Conservation (phyloP, 768 basidiomycete genomes). For the Xerocomus spinulosus region DNA sequence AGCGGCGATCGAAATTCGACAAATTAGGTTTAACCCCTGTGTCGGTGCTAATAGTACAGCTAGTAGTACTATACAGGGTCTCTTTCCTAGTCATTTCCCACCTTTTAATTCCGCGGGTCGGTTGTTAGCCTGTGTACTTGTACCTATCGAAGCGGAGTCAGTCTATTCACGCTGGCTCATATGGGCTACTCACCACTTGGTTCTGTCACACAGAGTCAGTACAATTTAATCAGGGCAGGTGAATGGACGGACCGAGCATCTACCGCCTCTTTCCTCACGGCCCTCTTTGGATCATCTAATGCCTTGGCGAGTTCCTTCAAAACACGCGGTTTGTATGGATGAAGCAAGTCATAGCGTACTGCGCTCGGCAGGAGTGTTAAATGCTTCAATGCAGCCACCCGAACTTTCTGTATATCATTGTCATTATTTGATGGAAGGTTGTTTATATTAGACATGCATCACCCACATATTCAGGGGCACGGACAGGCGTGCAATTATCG, state of each 20-base stretch:
- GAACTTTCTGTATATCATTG: conserved; percentile 53
- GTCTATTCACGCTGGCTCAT: background rate
- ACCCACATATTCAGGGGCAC: conserved; percentile 55
- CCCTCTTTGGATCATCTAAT: conserved; percentile 85
- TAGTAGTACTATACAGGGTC: too few relatives aligned
- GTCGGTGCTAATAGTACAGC: too few relatives aligned
- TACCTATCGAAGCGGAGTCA: conserved; percentile 15
- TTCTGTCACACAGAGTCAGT: conserved; percentile 13
- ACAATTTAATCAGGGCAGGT: background rate
- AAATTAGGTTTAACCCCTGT: background rate
- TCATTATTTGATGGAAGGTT: background rate
- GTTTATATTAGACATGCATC: background rate
- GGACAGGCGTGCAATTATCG: conserved; percentile 48
- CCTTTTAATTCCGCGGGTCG: too few relatives aligned
- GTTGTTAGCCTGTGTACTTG: conserved; percentile 23
- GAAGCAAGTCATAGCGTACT: conserved; percentile 79
- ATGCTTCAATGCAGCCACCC: conserved; percentile 69
- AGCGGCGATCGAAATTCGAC: conserved; percentile 20
- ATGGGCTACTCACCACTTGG: conserved; percentile 22
- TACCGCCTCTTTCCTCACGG: conserved; percentile 85
- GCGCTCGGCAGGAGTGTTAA: conserved; percentile 68
- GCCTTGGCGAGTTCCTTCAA: conserved; percentile 68
- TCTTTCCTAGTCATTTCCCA: too few relatives aligned
- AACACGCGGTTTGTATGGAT: conserved; percentile 70
- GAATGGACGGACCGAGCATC: conserved; percentile 52